These are phyloP conservation scores for Trichoderma gracile DNA, from an alignment of 2,329 filamentous ascomycete species.

Conservation along the genomic window DNA sequence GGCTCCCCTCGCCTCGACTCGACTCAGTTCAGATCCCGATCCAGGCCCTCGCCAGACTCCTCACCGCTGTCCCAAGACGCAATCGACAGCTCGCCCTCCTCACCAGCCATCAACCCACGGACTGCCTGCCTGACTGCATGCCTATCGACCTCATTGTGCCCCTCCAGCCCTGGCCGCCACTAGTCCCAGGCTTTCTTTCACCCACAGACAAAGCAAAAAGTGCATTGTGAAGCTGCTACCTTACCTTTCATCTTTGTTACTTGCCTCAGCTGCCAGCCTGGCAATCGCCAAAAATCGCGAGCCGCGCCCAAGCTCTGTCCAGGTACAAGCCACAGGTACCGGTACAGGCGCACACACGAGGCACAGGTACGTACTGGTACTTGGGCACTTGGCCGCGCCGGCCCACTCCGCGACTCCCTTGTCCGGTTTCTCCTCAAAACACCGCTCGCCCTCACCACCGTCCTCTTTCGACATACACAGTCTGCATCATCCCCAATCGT, in stretches of 20 bases:
- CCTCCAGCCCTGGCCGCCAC: background rate
- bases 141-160: background rate
- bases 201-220: background rate
- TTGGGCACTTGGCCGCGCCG: conserved; percentile 36
- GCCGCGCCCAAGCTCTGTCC: conserved; percentile 34
- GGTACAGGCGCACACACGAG: too few relatives aligned
- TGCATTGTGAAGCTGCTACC: background rate
- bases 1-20: too few relatives aligned
- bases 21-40: too few relatives aligned
- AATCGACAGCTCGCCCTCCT: background rate
- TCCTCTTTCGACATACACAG: conserved; percentile 40
- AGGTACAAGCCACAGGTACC: too few relatives aligned
- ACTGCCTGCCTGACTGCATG: background rate
- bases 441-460: conserved; percentile 39
- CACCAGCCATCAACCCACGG: too few relatives aligned
- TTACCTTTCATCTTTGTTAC: background rate
- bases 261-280: conserved; percentile 32
- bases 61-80: conserved; percentile 19
- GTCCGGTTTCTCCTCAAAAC: conserved; percentile 38
- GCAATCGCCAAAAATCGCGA: conserved; percentile 36
- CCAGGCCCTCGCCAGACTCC: background rate
- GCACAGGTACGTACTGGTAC: conserved; percentile 32
- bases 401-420: conserved; percentile 37
- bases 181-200: background rate
- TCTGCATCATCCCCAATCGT: conserved; percentile 35